Conservation (phyloP, 1,139 yeast species). For the Yarrowia galli region DNA sequence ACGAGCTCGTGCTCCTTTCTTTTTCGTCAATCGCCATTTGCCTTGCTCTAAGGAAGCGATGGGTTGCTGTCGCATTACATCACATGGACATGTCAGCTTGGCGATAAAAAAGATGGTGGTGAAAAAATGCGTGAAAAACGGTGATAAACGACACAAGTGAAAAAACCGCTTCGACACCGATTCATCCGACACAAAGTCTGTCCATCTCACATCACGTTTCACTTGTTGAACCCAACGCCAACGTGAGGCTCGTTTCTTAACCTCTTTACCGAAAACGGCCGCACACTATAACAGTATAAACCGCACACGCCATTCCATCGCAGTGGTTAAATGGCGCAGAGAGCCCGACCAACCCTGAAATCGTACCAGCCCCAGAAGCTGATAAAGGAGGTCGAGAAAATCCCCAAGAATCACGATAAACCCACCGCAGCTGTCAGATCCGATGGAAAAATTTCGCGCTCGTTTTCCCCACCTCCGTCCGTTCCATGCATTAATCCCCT, state of each 20-base stretch:
- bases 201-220: too few relatives aligned
- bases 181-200: too few relatives aligned
- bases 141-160: too few relatives aligned
- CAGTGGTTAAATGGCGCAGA: background rate
- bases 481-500: background rate
- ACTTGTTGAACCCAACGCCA: slow-evolving; percentile 7
- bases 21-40: background rate
- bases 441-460: background rate
- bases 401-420: background rate
- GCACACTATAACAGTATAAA: background rate
- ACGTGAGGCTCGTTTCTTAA: background rate
- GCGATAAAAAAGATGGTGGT: too few relatives aligned
- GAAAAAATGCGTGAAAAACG: too few relatives aligned
- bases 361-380: too few relatives aligned
- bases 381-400: too few relatives aligned
- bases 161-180: too few relatives aligned
- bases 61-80: background rate
- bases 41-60: background rate
- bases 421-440: background rate
- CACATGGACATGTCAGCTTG: too few relatives aligned
- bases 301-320: slow-evolving; percentile 9
- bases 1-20: background rate
- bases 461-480: background rate
- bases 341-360: too few relatives aligned
- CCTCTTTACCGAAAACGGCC: background rate